Conservation (phyloP, 2,329 filamentous ascomycete genomes). For the Pseudogymnoascus sp. region DNA sequence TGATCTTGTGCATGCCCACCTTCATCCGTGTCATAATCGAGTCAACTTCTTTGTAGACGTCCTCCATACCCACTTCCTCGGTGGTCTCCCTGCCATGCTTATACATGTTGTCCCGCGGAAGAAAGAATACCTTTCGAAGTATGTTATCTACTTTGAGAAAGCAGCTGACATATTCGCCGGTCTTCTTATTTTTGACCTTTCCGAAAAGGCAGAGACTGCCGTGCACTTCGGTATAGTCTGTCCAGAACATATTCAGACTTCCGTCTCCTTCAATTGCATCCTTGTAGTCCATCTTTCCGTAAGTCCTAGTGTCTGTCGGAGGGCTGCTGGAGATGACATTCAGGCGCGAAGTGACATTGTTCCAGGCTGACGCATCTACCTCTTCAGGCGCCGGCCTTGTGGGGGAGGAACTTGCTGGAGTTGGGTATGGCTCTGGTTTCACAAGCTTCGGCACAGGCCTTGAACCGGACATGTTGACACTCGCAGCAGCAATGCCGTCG, state of each 20-base stretch:
- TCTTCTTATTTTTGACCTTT: constrained; percentile 87
- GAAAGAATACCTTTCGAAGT: constrained; percentile 82
- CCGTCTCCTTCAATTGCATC: constrained; percentile 93
- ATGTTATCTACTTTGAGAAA: constrained; percentile 97
- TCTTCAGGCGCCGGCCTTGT: constrained; percentile 48
- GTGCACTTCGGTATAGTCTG: constrained; percentile 88
- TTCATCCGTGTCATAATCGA: constrained; percentile 78
- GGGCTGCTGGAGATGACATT: constrained; percentile 77
- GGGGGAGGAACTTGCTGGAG: constrained; percentile 71
- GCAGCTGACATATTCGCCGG: constrained; percentile 72
- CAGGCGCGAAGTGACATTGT: constrained; percentile 73
- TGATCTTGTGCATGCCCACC: constrained; percentile 89
- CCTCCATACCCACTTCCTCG: constrained; percentile 75
- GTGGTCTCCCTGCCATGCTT: constrained; percentile 57
- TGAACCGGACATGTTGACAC: constrained; percentile 77
- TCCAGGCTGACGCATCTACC: constrained; percentile 81
- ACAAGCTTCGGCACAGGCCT: constrained; percentile 68
- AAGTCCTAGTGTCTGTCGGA: constrained; percentile 47
- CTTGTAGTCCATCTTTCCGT: constrained; percentile 74
- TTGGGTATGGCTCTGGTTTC: constrained; percentile 59
- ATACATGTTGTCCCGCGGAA: constrained; percentile 67
- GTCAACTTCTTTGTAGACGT: constrained; percentile 87
- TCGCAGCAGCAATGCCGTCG: constrained; percentile 59
- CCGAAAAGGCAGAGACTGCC: constrained; percentile 90
- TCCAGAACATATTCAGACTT: constrained; percentile 91